Evolutionary conservation across 176 grass and related monocot genomes (phyloP), one percentile per base, ranked within the genome.

Genomic region (Oropetium thomaeum): DNA sequence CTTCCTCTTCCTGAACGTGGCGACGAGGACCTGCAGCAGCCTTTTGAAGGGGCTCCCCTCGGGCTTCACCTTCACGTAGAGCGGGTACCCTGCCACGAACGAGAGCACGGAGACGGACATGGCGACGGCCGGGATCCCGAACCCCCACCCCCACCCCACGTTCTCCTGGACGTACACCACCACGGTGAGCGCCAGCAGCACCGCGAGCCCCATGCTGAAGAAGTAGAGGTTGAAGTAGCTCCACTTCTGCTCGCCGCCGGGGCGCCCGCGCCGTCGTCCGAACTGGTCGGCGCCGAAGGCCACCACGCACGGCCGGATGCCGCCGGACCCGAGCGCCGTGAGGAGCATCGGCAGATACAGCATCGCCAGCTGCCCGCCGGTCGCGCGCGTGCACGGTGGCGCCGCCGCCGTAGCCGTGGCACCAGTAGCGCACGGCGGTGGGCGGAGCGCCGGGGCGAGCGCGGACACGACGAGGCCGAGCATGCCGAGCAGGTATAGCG

Each of bases 181-280:
- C 51, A 91, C 53, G 5, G 89, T 91, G 28, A 84, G 58, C 32
- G 89, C 89, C 40, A 84, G 49, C 25, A 91, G 67, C 29, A 76
- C 81, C 9, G 77, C 82, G 15, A 84, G 27, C 40, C 76, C 85
- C 81, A 91, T 81, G 70, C 34, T 81, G 72, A 91, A 87, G 81
- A 84, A 91, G 77, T 87, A 91, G 62, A 91, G 67, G 75, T 91
- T 91, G 72, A 91, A 91, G 77, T 81, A 91, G 59, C 51, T 80
- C 80, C 66, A 81, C 76, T 79, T 67, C 69, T 74, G 76, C 22
- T 69, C 66, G 44, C 62, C 75, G 58, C 75, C 65, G 1, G 65
- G 66, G 1, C 78, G 69, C 31, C 1, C 58, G 7, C 68, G 59
- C 11, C 69, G 11, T 19, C 17, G 76, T 2, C 42, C 76, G 40